Conservation (phyloP, 2,329 filamentous ascomycete species). For the Mycosphaerelloides madeirae region DNA sequence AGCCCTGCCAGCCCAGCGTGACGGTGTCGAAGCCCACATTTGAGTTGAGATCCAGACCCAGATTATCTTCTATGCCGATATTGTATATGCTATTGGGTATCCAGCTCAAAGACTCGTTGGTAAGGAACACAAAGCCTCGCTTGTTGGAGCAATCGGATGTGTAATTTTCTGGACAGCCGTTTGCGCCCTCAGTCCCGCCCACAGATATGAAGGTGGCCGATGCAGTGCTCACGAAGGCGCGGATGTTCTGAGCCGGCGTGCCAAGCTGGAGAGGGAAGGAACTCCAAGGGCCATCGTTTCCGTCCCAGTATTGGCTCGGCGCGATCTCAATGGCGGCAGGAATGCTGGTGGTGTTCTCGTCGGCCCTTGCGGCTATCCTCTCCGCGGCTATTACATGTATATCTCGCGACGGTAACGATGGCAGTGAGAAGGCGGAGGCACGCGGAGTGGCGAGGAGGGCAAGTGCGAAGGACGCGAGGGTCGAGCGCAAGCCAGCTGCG, state of each 20-base stretch:
- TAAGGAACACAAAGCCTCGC: conserved; percentile 44
- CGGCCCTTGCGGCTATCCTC: conserved; percentile 8
- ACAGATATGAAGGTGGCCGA: conserved; percentile 29
- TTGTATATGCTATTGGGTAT: conserved; percentile 56
- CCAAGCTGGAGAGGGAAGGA: conserved; percentile 35
- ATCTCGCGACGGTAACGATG: conserved; percentile 1
- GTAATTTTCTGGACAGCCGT: conserved; percentile 28
- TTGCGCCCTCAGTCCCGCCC: conserved; percentile 21
- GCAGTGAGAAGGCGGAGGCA: conserved; percentile 8
- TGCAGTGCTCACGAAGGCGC: conserved; percentile 31
- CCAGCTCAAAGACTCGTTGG: conserved; percentile 56
- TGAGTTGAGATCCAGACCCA: conserved; percentile 40
- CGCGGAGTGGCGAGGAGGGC: not conserved
- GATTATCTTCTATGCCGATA: conserved; percentile 53
- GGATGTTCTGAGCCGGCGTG: conserved; percentile 30
- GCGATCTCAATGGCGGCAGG: conserved; percentile 31
- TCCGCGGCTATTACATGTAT: not conserved
- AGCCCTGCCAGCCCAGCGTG: conserved; percentile 33
- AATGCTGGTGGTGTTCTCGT: conserved; percentile 19
- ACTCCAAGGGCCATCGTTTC: conserved; percentile 34
- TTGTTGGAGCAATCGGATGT: conserved; percentile 26
- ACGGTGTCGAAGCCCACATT: conserved; percentile 32
- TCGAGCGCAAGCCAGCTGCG: no score
- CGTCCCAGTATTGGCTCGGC: conserved; percentile 37
- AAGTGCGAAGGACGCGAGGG: not conserved